Conservation (phyloP, 371 early-diverging fungal genomes). For the Capniomyces stellatus region DNA sequence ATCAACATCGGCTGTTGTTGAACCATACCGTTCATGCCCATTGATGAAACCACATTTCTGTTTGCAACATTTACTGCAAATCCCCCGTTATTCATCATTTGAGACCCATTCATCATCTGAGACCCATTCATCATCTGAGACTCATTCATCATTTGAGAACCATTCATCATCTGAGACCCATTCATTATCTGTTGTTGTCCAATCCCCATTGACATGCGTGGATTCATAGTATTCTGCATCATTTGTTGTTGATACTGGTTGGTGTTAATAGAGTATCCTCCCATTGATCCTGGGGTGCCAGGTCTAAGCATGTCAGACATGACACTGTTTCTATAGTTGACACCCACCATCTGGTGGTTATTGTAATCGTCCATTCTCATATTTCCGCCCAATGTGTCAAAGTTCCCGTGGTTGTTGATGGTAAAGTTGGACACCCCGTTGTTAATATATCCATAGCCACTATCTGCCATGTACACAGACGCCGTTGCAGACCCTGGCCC, state of each 20-base stretch:
- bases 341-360: background rate
- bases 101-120: background rate
- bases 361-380: background rate
- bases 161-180: background rate
- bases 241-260: background rate
- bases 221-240: background rate
- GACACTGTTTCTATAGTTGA: background rate
- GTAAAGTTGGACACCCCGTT: background rate
- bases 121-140: background rate
- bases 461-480: conserved; percentile 18
- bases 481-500: conserved; percentile 15
- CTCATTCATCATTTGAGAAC: background rate
- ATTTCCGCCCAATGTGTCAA: too few relatives aligned
- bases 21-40: background rate
- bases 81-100: background rate
- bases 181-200: background rate
- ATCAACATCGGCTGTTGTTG: too few relatives aligned
- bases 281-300: background rate
- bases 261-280: background rate
- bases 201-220: background rate
- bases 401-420: background rate
- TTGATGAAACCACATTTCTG: background rate
- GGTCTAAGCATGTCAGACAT: background rate
- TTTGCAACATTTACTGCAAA: background rate
- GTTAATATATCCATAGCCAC: background rate